A percentile compares a stretch with the other conserved stretches of the same genome.
Evolutionary conservation across 257 asterid genomes (phyloP).

Genomic region (Mitragyna speciosa): DNA sequence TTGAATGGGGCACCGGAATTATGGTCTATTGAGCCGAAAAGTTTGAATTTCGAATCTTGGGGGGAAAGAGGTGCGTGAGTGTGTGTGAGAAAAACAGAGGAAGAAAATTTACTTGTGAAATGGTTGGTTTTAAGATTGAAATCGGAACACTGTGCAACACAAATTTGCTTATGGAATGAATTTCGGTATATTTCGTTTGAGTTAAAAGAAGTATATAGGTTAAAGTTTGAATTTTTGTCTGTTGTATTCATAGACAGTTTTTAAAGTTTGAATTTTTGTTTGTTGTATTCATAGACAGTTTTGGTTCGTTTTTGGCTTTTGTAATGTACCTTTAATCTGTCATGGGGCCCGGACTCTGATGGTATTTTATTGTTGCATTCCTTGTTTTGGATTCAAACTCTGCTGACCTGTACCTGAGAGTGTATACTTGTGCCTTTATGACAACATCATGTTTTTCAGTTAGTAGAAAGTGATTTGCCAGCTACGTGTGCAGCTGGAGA

Average conservation of each 20-base stretch:
- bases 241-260: not conserved
- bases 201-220: not conserved
- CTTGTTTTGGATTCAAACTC: not conserved
- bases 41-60: conserved; percentile 1
- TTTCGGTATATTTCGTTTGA: not conserved
- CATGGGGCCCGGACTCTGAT: not conserved
- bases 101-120: not conserved
- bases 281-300: not conserved
- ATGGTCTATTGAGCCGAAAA: not conserved
- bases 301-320: not conserved
- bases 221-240: not conserved
- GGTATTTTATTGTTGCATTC: not conserved
- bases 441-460: not conserved
- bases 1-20: not conserved
- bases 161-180: not conserved
- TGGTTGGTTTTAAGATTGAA: not conserved
- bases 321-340: not conserved
- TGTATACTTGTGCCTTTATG: not conserved
- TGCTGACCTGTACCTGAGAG: not conserved
- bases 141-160: not conserved
- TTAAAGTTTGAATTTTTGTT: not conserved
- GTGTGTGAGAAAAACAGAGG: no score
- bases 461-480: not conserved
- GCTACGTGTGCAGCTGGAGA: conserved; percentile 65
- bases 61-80: not conserved